Base-by-base conservation (phyloP, 163 green algal genomes). In the Volvox carteri region DNA sequence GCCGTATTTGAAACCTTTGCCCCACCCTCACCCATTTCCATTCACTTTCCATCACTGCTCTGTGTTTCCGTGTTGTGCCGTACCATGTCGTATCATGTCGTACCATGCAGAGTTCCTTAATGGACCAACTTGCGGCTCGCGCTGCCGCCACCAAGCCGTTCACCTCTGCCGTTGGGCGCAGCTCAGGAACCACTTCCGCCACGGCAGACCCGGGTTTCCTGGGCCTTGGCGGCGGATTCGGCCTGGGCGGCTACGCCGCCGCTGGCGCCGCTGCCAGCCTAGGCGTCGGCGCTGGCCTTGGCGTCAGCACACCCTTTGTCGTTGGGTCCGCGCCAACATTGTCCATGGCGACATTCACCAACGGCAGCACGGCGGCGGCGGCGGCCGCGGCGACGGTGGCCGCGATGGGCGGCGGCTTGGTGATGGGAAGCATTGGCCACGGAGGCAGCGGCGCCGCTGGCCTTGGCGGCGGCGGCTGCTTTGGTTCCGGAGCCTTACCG, bases 61-160 rank as follows among this genome's bases (percentile, higher is more conserved):
- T n/a, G n/a, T n/a, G n/a, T n/a, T n/a, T n/a, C n/a, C n/a, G n/a
- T n/a, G n/a, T n/a, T n/a, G n/a, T n/a, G n/a, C n/a, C n/a, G n/a
- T n/a, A n/a, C n/a, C 54, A 65, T 65, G 5, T 65, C 28, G 25
- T 8, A 65, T 65, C 28, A 65, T 65, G 8, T 65, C 8, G 54
- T 65, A 65, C 54, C 2, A 23, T 65, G 11, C 80, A 67, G 67
- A 39, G 8, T 2, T 72, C 81, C 1, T 70, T 56, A 6, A 18
- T 88, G 68, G 81, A 88, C 4, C 67, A 67, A 21, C 33, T 81
- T 16, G 67, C 81, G 25, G 35, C 62, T 30, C 65, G 80, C 33
- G 1, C 35, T 30, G 60, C 35, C 44, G 60, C 19, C 58, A 9
- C 18, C 60, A 42, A 78, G 25, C 54, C 44, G 21, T 56, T 35